phyloP scores from a whole-genome alignment of 345 rosid species.

The Sonneratia caseolaris region DNA sequence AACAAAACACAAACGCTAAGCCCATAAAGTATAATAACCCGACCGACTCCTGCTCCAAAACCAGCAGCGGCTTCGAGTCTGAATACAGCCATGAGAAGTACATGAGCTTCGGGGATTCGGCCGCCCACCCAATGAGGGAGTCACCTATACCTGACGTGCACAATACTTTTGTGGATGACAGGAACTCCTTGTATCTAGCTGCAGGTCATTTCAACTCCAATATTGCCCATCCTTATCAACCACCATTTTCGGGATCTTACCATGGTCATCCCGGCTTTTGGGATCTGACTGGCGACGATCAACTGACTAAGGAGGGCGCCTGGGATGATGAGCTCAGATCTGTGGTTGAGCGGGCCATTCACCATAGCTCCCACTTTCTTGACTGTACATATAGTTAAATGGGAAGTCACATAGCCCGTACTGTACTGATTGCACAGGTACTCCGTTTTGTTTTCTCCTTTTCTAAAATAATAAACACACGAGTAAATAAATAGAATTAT shows the following conservation, averaged over 20 bases:
- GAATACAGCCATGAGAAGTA: constrained; percentile 23
- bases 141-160: constrained; percentile 14
- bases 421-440: not conserved
- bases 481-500: not conserved
- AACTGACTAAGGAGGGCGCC: constrained; percentile 36
- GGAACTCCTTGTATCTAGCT: constrained; percentile 11
- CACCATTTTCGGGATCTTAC: constrained; percentile 17
- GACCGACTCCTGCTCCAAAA: constrained; percentile 32
- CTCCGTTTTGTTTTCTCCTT: not conserved
- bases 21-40: constrained; percentile 13
- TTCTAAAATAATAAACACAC: not conserved
- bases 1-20: constrained; percentile 11
- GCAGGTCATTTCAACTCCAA: constrained; percentile 8
- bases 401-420: not conserved
- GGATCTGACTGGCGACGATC: constrained; percentile 32
- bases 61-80: constrained; percentile 46
- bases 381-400: constrained; percentile 9
- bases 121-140: constrained; percentile 9
- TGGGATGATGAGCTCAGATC: constrained; percentile 77
- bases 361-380: constrained; percentile 10
- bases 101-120: constrained; percentile 23
- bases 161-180: constrained; percentile 10
- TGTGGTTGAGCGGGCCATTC: constrained; percentile 31
- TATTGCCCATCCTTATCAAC: constrained; percentile 4
- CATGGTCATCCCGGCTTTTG: constrained; percentile 15